Percentiles rank a stretch among this genome's conserved stretches.
Conservation (phyloP, 2,329 filamentous ascomycete genomes). For the Fusarium citri region DNA sequence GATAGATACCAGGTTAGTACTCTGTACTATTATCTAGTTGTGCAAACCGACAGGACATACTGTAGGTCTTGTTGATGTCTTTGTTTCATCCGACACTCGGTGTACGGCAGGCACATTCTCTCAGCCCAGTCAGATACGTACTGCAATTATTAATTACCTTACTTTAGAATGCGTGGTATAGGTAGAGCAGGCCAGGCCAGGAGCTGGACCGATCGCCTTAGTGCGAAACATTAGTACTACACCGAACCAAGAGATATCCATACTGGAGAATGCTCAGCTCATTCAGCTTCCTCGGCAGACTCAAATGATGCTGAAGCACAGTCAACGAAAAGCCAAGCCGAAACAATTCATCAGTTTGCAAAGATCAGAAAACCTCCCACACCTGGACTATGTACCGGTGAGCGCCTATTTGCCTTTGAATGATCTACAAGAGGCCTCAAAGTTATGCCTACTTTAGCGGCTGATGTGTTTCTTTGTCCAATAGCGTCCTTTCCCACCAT, state of each 20-base stretch:
- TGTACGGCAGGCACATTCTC: background rate
- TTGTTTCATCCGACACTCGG: background rate
- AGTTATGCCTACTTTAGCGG: background rate
- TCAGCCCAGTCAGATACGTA: background rate
- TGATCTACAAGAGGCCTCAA: background rate
- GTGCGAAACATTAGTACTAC: slow-evolving; percentile 37
- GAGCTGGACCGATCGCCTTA: slow-evolving; percentile 20
- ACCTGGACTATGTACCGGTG: background rate
- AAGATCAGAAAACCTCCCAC: background rate
- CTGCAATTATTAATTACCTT: background rate
- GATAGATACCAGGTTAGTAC: background rate
- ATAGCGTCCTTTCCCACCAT: background rate
- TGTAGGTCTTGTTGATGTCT: background rate
- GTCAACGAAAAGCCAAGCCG: too few relatives aligned
- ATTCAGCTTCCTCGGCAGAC: background rate
- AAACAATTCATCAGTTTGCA: background rate
- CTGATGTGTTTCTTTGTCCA: background rate
- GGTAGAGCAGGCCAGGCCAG: background rate
- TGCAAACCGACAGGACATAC: background rate
- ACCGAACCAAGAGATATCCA: background rate
- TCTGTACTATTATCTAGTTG: background rate
- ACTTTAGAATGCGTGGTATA: background rate
- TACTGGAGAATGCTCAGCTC: background rate
- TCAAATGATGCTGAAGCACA: background rate
- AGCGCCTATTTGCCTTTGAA: background rate